These are phyloP conservation scores for Boletus pseudopeckii DNA, from an alignment of 768 basidiomycete genomes.

Conservation along the genomic window DNA sequence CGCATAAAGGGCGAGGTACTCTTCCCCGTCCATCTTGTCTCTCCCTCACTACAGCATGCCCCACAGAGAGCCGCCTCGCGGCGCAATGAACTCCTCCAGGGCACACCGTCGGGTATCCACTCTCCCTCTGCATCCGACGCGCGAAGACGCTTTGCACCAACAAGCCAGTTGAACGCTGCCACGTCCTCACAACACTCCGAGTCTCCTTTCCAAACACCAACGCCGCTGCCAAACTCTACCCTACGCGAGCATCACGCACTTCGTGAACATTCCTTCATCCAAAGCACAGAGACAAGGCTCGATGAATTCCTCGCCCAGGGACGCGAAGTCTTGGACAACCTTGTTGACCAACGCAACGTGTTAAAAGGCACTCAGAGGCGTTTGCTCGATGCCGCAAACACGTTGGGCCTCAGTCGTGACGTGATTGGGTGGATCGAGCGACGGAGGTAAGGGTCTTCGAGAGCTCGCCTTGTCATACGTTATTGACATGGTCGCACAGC, in stretches of 20 bases:
- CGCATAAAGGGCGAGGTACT: constrained; percentile 56
- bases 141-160: constrained; percentile 58
- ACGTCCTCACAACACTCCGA: constrained; percentile 66
- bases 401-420: constrained; percentile 86
- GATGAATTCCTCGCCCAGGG: constrained; percentile 95
- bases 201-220: constrained; percentile 74
- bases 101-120: constrained; percentile 37
- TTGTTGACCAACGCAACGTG: constrained; percentile 89
- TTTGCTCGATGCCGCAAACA: constrained; percentile 88
- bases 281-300: constrained; percentile 73
- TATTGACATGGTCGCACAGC: constrained; percentile 39
- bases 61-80: constrained; percentile 55
- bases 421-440: constrained; percentile 98
- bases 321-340: constrained; percentile 83
- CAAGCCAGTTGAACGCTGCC: constrained; percentile 33
- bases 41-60: background rate
- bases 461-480: background rate
- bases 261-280: constrained; percentile 85
- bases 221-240: constrained; percentile 51
- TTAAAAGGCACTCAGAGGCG: constrained; percentile 92
- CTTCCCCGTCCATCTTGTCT: background rate
- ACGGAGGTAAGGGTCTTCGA: constrained; percentile 59
- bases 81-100: constrained; percentile 62
- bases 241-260: constrained; percentile 76
- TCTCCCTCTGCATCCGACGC: constrained; percentile 42